Evolutionary conservation across 2,329 filamentous ascomycete genomes (phyloP).

Genomic region (Pseudogymnoascus pannorum): DNA sequence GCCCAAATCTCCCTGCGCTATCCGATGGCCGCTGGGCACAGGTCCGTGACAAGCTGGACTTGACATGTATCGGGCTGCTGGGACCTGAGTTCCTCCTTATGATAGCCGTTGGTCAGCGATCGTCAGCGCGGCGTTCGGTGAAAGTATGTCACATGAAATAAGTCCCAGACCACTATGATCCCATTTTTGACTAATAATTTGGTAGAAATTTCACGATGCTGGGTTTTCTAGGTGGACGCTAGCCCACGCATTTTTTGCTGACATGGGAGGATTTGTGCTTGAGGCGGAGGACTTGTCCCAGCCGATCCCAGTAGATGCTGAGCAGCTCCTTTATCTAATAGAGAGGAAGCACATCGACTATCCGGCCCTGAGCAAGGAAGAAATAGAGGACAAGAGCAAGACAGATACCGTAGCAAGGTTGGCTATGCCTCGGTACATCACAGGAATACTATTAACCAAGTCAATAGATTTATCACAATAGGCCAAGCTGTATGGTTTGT

Average conservation of each 20-base stretch:
- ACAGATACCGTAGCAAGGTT: conserved; percentile 25
- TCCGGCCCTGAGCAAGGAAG: conserved; percentile 20
- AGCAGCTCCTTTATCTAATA: conserved; percentile 29
- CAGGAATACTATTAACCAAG: conserved; percentile 17
- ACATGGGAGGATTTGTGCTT: conserved; percentile 36
- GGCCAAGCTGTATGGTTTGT: conserved; percentile 23
- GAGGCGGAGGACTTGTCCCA: conserved; percentile 22
- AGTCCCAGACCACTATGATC: background rate
- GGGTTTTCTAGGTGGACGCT: conserved; percentile 30
- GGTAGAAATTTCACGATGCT: conserved; percentile 14
- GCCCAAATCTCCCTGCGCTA: conserved; percentile 31
- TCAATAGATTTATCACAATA: conserved; percentile 20
- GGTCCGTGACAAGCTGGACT: conserved; percentile 28
- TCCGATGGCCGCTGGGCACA: conserved; percentile 28
- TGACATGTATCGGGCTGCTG: conserved; percentile 31
- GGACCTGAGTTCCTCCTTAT: conserved; percentile 33
- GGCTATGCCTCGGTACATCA: background rate
- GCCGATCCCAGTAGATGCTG: conserved; percentile 32
- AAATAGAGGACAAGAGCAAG: conserved; percentile 28
- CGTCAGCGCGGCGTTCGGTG: conserved; percentile 30
- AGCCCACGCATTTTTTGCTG: conserved; percentile 34
- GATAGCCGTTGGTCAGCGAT: conserved; percentile 31
- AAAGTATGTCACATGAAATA: conserved; percentile 13
- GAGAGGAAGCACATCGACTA: conserved; percentile 26
- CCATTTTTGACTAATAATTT: background rate